These are phyloP conservation scores for Fraxinus nigra DNA, from an alignment of 305 asterid genomes.

Conservation along the genomic window DNA sequence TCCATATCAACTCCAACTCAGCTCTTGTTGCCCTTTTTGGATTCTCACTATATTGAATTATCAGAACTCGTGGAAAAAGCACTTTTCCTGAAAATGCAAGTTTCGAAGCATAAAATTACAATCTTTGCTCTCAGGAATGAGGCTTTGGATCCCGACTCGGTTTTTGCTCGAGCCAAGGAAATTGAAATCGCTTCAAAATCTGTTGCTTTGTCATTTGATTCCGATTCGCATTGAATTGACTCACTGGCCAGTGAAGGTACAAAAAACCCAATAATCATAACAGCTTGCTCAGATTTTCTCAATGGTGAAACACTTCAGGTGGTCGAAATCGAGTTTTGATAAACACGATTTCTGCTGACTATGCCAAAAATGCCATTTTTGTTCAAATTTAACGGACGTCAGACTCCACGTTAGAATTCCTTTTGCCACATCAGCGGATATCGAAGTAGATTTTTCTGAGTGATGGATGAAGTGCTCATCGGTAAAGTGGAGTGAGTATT, in stretches of 20 bases:
- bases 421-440: too few relatives aligned
- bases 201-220: neutral
- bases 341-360: too few relatives aligned
- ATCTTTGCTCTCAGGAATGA: neutral
- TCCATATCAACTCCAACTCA: conserved; percentile 39
- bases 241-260: neutral
- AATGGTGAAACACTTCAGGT: neutral
- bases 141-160: neutral
- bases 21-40: conserved; percentile 32
- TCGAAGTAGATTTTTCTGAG: too few relatives aligned
- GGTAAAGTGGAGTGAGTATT: too few relatives aligned
- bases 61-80: conserved; percentile 37
- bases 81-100: conserved; percentile 20
- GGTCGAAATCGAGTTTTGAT: neutral
- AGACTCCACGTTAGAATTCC: too few relatives aligned
- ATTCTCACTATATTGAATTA: conserved; percentile 33
- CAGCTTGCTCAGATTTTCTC: neutral
- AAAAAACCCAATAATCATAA: neutral
- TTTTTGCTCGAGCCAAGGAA: too few relatives aligned
- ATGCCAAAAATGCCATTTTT: neutral
- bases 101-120: neutral
- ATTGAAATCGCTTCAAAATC: too few relatives aligned
- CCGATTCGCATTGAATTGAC: neutral
- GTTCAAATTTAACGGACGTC: too few relatives aligned
- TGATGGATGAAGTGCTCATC: too few relatives aligned